Evolutionary conservation across 2,329 filamentous ascomycete genomes (phyloP), one percentile per base, ranked within the genome.

Genomic region (Fusarium sulawesiense): DNA sequence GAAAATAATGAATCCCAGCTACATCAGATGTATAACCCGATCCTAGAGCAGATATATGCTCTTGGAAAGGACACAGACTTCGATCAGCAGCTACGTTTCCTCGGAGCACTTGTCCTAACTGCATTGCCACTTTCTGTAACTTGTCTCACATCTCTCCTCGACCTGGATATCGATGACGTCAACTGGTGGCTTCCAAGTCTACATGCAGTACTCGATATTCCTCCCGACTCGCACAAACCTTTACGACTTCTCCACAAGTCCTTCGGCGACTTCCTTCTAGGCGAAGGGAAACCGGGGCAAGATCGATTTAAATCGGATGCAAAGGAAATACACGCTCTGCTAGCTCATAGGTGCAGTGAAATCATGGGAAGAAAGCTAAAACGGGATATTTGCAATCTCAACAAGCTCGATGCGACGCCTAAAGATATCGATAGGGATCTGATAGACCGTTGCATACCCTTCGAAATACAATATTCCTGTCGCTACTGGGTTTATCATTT

Each of bases 331-430:
- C 37, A 32, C 9, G n/a, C n/a, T 32, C 6, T 30, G 4, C 3
- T 54, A 12, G 37, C 50, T 13, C 14, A 29, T 6, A 44, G 3
- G 10, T 54, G 50, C 2, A 51, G 25, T 13, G 10, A 8, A 3
- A 0, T 7, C 0, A 32, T 44, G 40, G 12, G 3, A 5, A 12
- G 1, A 3, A 3, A 9, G 7, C 18, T 54, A 1, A 54, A n/a
- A 6, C 27, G 21, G 1, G 50, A 54, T 14, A 44, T 54, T 6
- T 54, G 40, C 10, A 10, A 23, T 14, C 10, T 54, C 1, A 7
- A 6, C 1, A 13, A 18, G 2, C 50, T 30, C 2, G 37, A 18
- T 23, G 14, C 2, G 3, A 18, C 10, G 6, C 10, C 7, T 21
- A 3, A 21, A 21, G 21, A 21, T 4, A 21, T 21, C 21, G 4